Evolutionary conservation across 768 basidiomycete genomes (phyloP).

Genomic region (Tubosaeta brunneosetosa): DNA sequence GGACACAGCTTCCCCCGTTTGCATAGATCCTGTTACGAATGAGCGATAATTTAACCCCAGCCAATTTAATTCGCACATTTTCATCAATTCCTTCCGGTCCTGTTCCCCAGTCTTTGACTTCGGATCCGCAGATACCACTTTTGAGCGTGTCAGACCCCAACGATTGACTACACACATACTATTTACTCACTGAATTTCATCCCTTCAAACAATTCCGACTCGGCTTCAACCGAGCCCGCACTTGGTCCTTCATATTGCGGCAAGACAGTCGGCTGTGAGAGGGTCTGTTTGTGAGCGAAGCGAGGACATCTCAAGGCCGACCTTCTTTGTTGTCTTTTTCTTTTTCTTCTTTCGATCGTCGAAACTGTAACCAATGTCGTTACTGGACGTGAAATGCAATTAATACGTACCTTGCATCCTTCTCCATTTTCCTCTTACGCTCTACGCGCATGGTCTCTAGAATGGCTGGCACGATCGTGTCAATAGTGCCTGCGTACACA

Average conservation of each 20-base stretch:
- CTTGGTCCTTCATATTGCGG: conserved; percentile 65
- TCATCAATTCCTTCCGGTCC: conserved; percentile 66
- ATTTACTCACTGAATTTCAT: conserved; percentile 70
- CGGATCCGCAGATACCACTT: conserved; percentile 75
- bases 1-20: conserved; percentile 62
- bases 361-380: conserved; percentile 17
- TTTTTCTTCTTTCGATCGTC: conserved; percentile 31
- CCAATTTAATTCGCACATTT: conserved; percentile 42
- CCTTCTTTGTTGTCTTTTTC: conserved; percentile 28
- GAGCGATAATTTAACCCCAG: neutral
- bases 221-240: conserved; percentile 52
- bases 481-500: neutral
- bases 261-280: conserved; percentile 49
- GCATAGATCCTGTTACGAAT: conserved; percentile 52
- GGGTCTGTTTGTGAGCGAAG: neutral
- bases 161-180: neutral
- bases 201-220: conserved; percentile 65
- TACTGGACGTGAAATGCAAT: neutral
- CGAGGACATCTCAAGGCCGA: neutral
- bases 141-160: neutral
- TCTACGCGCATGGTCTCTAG: conserved; percentile 57
- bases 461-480: conserved; percentile 39
- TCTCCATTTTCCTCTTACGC: conserved; percentile 73
- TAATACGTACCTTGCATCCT: conserved; percentile 46
- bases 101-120: conserved; percentile 61